These are phyloP conservation scores for Rhodotorula mucilaginosa DNA, from an alignment of 1,284 basidiomycete species.

Conservation along the genomic window DNA sequence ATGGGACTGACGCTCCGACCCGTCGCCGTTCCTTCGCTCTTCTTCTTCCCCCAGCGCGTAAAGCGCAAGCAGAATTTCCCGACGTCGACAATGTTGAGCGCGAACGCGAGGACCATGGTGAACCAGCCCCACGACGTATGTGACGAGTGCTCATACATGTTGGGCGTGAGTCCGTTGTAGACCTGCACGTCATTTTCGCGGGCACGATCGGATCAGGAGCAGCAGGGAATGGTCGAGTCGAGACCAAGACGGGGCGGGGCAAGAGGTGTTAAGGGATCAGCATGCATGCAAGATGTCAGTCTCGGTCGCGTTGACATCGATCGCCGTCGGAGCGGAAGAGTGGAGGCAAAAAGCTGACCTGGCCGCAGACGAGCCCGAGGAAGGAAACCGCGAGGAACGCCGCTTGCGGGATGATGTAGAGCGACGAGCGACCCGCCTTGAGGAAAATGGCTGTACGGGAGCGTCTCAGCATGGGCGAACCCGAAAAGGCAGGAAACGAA, in stretches of 20 bases:
- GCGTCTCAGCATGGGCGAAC: not conserved
- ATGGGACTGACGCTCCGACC: no score
- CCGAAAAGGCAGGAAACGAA: not conserved
- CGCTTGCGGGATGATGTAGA: conserved; percentile 58
- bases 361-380: conserved; percentile 61
- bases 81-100: conserved; percentile 62
- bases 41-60: conserved; percentile 7
- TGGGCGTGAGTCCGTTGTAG: conserved; percentile 64
- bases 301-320: not conserved
- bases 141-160: conserved; percentile 66
- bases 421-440: conserved; percentile 66
- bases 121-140: conserved; percentile 66
- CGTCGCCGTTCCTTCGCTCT: not conserved
- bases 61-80: conserved; percentile 49
- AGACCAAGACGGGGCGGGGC: no score
- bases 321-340: not conserved
- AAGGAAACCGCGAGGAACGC: conserved; percentile 60
- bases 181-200: conserved; percentile 48
- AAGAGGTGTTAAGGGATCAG: no score
- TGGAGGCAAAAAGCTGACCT: not conserved
- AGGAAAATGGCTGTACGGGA: conserved; percentile 63
- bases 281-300: conserved; percentile 45
- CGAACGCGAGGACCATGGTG: conserved; percentile 59
- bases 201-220: not conserved
- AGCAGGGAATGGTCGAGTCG: conserved; percentile 47